A percentile compares a stretch with the other conserved stretches of the same genome.
phyloP scores from a whole-genome alignment of 192 early-diverging fungal genomes.

The Coemansia sp. region DNA sequence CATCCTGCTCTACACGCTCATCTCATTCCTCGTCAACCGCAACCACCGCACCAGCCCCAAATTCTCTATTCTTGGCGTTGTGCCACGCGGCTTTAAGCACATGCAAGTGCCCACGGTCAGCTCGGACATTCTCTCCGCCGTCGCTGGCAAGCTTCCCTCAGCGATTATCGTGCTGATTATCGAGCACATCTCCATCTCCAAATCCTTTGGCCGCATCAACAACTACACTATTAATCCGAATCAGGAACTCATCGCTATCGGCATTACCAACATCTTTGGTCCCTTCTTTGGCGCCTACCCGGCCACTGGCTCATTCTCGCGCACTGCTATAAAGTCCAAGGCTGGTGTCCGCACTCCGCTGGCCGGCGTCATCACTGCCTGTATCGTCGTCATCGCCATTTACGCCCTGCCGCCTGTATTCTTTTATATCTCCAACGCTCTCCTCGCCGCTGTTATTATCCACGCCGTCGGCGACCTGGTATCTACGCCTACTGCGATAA shows the following conservation, averaged over 20 bases:
- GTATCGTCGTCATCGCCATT: conserved; percentile 80
- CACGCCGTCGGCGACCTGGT: conserved; percentile 85
- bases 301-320: conserved; percentile 92
- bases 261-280: conserved; percentile 82
- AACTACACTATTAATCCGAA: conserved; percentile 83
- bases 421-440: conserved; percentile 83
- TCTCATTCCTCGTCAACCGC: conserved; percentile 71
- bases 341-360: conserved; percentile 85
- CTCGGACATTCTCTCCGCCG: conserved; percentile 54
- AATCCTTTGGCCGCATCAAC: conserved; percentile 83
- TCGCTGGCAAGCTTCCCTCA: conserved; percentile 61
- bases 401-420: conserved; percentile 83
- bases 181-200: conserved; percentile 90
- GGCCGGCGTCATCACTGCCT: conserved; percentile 76
- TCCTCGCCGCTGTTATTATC: conserved; percentile 83
- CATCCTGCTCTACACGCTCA: conserved; percentile 73
- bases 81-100: conserved; percentile 75
- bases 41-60: conserved; percentile 51
- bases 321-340: conserved; percentile 88
- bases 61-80: conserved; percentile 67
- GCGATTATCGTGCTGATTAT: conserved; percentile 79
- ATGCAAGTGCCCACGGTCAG: conserved; percentile 62
- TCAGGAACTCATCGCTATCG: conserved; percentile 91
- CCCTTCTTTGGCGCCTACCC: conserved; percentile 89
- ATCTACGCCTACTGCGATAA: conserved; percentile 60